A percentile compares a stretch with the other conserved stretches of the same genome.
These are phyloP conservation scores for Blastobotrys elegans DNA, from an alignment of 1,139 yeast species.

Conservation along the genomic window DNA sequence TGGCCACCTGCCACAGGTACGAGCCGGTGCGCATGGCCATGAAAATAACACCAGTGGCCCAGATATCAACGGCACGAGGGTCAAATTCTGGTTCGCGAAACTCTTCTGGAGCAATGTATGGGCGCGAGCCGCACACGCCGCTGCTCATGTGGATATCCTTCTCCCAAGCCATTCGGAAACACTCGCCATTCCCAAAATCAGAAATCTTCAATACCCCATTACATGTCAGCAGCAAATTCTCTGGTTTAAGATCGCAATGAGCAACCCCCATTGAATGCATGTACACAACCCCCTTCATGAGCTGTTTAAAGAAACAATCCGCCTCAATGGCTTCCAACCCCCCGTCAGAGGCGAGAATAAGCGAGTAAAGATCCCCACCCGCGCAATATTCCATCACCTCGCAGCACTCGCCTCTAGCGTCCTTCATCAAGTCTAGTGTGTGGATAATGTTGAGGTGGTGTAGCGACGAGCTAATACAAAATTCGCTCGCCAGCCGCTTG, in stretches of 20 bases:
- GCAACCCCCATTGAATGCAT: slow-evolving; percentile 98
- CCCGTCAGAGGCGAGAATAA: slow-evolving; percentile 79
- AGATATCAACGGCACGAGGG: slow-evolving; percentile 86
- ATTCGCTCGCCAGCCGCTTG: slow-evolving; percentile 74
- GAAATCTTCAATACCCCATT: slow-evolving; percentile 81
- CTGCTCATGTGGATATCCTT: slow-evolving; percentile 72
- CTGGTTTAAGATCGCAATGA: slow-evolving; percentile 94
- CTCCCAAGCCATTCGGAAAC: slow-evolving; percentile 98
- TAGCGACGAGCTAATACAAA: slow-evolving; percentile 76
- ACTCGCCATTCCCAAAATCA: slow-evolving; percentile 94
- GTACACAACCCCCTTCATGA: slow-evolving; percentile 84
- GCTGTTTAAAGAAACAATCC: slow-evolving; percentile 91
- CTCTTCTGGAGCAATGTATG: slow-evolving; percentile 97
- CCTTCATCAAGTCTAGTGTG: slow-evolving; percentile 81
- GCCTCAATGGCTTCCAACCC: slow-evolving; percentile 78
- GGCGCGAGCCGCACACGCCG: slow-evolving; percentile 88
- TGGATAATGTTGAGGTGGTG: slow-evolving; percentile 77
- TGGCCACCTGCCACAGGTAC: slow-evolving; percentile 87
- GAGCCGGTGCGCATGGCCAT: slow-evolving; percentile 99
- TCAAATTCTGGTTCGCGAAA: slow-evolving; percentile 72
- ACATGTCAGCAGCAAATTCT: slow-evolving; percentile 75
- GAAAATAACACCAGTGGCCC: slow-evolving; percentile 96
- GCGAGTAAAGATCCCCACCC: slow-evolving; percentile 89
- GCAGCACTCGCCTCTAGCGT: slow-evolving; percentile 87
- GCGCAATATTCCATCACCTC: slow-evolving; percentile 97